These are phyloP conservation scores for Sclerospora graminicola DNA, from an alignment of 352 stramenopile species.

Conservation along the genomic window DNA sequence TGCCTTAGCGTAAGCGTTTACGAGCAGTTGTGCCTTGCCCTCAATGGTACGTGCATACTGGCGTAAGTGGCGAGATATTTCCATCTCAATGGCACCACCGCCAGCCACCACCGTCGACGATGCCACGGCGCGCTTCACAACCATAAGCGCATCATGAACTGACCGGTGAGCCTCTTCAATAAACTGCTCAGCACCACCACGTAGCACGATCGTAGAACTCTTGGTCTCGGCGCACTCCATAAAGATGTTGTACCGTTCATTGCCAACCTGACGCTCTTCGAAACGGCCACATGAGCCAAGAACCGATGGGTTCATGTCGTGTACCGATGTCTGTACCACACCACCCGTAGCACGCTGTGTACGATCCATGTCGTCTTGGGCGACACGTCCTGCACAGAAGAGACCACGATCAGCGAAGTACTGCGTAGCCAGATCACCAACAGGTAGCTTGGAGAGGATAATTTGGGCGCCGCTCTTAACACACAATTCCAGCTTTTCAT, in stretches of 20 bases:
- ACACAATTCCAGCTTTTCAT: conserved; percentile 94
- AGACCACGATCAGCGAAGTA: conserved; percentile 98
- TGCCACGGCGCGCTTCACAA: conserved; percentile 94
- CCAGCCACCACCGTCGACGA: conserved; percentile 88
- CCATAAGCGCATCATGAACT: conserved; percentile 98
- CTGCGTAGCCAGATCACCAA: conserved; percentile 96
- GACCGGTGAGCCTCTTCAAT: conserved; percentile 97
- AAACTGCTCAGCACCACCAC: conserved; percentile 96
- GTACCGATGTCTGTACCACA: conserved; percentile 88
- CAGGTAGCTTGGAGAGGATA: conserved; percentile 94
- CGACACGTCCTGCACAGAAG: conserved; percentile 96
- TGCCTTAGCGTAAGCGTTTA: conserved; percentile 93
- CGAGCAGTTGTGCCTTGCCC: conserved; percentile 95
- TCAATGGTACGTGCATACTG: conserved; percentile 93
- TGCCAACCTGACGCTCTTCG: conserved; percentile 96
- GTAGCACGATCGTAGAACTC: conserved; percentile 95
- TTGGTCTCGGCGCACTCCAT: conserved; percentile 91
- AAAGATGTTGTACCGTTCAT: conserved; percentile 98
- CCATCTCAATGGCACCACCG: conserved; percentile 89
- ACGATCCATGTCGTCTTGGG: conserved; percentile 95
- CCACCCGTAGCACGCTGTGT: conserved; percentile 94
- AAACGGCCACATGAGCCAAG: conserved; percentile 94
- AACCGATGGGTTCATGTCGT: conserved; percentile 86
- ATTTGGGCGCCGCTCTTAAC: conserved; percentile 93
- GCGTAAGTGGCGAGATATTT: conserved; percentile 87